These are phyloP conservation scores for Fusarium nodosum DNA, from an alignment of 2,329 filamentous ascomycete species.

Conservation along the genomic window DNA sequence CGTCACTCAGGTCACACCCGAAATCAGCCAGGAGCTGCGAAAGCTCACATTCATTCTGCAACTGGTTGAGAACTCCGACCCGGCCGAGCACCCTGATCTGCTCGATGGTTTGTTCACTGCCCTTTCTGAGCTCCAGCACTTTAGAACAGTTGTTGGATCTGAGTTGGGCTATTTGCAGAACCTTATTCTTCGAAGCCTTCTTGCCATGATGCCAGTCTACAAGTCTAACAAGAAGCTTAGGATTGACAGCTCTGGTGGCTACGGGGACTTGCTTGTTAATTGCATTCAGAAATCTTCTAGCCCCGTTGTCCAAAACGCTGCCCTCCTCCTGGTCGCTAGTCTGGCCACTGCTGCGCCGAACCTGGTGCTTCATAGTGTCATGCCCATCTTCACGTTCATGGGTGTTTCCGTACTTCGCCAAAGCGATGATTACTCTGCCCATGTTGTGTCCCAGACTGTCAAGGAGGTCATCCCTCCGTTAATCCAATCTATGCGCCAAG, in stretches of 20 bases:
- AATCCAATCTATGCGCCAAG: slow-evolving; percentile 85
- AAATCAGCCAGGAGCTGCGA: slow-evolving; percentile 76
- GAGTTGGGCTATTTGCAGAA: slow-evolving; percentile 93
- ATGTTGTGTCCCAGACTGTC: slow-evolving; percentile 95
- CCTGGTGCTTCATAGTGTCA: slow-evolving; percentile 93
- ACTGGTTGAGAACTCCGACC: slow-evolving; percentile 83
- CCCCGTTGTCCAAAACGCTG: slow-evolving; percentile 93
- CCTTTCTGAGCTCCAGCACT: slow-evolving; percentile 88
- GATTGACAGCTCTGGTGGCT: slow-evolving; percentile 83
- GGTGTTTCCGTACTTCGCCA: slow-evolving; percentile 90
- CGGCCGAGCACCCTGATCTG: slow-evolving; percentile 80
- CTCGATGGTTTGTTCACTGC: slow-evolving; percentile 84
- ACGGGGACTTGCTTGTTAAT: slow-evolving; percentile 91
- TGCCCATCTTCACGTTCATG: slow-evolving; percentile 99
- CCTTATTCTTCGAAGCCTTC: slow-evolving; percentile 82
- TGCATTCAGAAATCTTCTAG: slow-evolving; percentile 93
- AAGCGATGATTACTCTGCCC: slow-evolving; percentile 95
- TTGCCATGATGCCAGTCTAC: slow-evolving; percentile 85
- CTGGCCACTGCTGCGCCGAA: slow-evolving; percentile 91
- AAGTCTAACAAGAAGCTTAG: slow-evolving; percentile 71
- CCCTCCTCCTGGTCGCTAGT: slow-evolving; percentile 87
- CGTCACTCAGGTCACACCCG: slow-evolving; percentile 72
- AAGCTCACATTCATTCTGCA: slow-evolving; percentile 90
- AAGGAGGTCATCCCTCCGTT: slow-evolving; percentile 93
- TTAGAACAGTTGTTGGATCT: slow-evolving; percentile 83